Evolutionary conservation across 2,329 filamentous ascomycete species (phyloP), one percentile per base, ranked within the genome.

Genomic region (Aspergillus sp.): DNA sequence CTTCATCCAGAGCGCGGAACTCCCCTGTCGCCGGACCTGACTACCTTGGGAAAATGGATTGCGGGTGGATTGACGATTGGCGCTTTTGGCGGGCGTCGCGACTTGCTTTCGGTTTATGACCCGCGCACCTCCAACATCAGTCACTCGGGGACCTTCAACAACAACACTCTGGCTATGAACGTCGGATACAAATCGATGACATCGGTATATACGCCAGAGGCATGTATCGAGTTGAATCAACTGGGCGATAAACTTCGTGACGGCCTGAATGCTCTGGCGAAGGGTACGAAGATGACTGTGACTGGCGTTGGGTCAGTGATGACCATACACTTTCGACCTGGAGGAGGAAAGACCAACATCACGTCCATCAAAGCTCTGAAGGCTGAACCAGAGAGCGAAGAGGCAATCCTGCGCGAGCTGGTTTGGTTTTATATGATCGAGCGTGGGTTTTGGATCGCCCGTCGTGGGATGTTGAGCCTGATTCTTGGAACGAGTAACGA

Each of bases 111-210:
- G 85, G 9, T 61, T 8, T 61, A 57, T 49, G 59, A 61, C 25
- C 59, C 23, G 22, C 43, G 61, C 0, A 49, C n/a, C 17, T 57
- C 57, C 4, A 54, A 61, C 71, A 1, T 87, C 11, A 71, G 78
- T 0, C 87, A 90, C 67, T 84, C 86, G 0, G 87, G 87, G 1
- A 90, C 88, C 0, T 90, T 89, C 72, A 89, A 90, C 72, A 91
- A 91, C 70, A 90, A 91, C 71, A 80, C 81, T 2, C 74, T 89
- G 7, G 83, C 83, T 1, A 90, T 89, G 80, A 77, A 57, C 34
- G 54, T 49, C 4, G 59, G 59, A 1, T 61, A 22, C 19, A 47
- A 30, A 28, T 48, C n/a, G 3, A 19, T 61, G 51, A 61, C 53
- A 3, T 45, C 34, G 8, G 48, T 61, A 2, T 61, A 61, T 17